phyloP scores from a whole-genome alignment of 345 rosid genomes.

The Linum trigynum region DNA sequence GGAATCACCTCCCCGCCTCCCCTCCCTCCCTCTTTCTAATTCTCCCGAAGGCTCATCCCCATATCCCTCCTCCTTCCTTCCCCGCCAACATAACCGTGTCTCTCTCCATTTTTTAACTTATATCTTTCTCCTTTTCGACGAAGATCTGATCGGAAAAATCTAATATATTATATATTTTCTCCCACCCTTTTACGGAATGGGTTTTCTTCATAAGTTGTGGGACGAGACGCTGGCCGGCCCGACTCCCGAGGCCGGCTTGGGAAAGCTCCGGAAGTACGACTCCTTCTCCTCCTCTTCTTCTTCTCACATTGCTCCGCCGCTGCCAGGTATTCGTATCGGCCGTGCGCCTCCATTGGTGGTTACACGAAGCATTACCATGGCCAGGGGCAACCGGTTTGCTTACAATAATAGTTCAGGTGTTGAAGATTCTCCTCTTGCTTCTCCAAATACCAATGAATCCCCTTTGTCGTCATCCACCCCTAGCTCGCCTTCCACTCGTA shows the following conservation, averaged over 20 bases:
- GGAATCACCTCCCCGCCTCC: too few relatives aligned
- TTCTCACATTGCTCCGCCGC: neutral
- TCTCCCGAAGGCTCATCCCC: too few relatives aligned
- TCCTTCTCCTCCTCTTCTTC: constrained; percentile 38
- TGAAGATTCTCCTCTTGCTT: neutral
- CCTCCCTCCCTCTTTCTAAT: too few relatives aligned
- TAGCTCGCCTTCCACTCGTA: neutral
- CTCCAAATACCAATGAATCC: neutral
- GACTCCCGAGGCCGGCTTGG: constrained; percentile 58
- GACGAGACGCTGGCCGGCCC: constrained; percentile 95
- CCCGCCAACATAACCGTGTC: too few relatives aligned
- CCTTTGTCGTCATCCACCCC: neutral
- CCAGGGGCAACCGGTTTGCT: neutral
- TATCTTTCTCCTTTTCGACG: too few relatives aligned
- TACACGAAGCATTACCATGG: neutral
- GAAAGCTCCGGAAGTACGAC: constrained; percentile 43
- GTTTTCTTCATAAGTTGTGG: constrained; percentile 76
- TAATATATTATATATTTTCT: too few relatives aligned
- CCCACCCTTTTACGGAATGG: constrained; percentile 26
- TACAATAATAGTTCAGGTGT: neutral
- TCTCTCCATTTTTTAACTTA: too few relatives aligned
- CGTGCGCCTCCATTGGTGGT: neutral
- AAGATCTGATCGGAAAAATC: too few relatives aligned
- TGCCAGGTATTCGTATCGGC: neutral
- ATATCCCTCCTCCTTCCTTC: too few relatives aligned